Conservation (phyloP, 805 yeast genomes). For the Cyberlindnera veronae region DNA sequence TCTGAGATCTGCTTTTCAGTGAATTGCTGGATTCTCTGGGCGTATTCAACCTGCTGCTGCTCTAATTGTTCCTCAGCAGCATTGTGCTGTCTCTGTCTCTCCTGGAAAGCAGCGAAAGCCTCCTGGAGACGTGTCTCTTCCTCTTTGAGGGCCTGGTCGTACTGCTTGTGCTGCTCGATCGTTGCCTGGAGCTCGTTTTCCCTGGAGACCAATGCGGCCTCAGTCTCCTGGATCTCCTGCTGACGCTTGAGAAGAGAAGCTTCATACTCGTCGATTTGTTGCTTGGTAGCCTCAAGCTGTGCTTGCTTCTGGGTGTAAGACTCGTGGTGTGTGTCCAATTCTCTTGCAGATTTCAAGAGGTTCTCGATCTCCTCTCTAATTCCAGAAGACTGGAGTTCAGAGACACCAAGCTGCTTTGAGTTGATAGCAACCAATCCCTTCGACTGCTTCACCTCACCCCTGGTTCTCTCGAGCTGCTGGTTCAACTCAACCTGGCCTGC, state of each 20-base stretch:
- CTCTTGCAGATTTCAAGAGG: slow-evolving; percentile 30
- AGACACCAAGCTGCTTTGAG: slow-evolving; percentile 64
- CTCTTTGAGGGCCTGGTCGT: slow-evolving; percentile 34
- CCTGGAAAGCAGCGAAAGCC: slow-evolving; percentile 33
- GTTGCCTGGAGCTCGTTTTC: slow-evolving; percentile 32
- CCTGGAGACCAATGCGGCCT: slow-evolving; percentile 17
- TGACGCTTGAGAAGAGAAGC: slow-evolving; percentile 33
- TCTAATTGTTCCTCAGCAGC: slow-evolving; percentile 39
- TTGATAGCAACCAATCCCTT: slow-evolving; percentile 61
- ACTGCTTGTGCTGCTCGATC: slow-evolving; percentile 32
- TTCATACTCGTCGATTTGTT: slow-evolving; percentile 34
- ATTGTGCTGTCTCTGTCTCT: slow-evolving; percentile 35
- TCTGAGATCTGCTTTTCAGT: slow-evolving; percentile 38
- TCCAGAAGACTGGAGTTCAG: slow-evolving; percentile 46
- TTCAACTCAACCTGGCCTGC: slow-evolving; percentile 62
- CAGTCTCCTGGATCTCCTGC: slow-evolving; percentile 18
- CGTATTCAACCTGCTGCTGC: slow-evolving; percentile 35
- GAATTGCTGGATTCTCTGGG: slow-evolving; percentile 36
- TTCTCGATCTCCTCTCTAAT: slow-evolving; percentile 40
- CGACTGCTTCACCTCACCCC: slow-evolving; percentile 57
- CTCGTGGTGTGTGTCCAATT: slow-evolving; percentile 37
- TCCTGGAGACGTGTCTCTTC: slow-evolving; percentile 35
- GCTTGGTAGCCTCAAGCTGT: slow-evolving; percentile 28
- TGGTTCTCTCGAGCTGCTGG: slow-evolving; percentile 48
- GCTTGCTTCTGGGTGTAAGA: slow-evolving; percentile 35